Evolutionary conservation across 768 basidiomycete species (phyloP).

Genomic region (Psilocybe cubensis): DNA sequence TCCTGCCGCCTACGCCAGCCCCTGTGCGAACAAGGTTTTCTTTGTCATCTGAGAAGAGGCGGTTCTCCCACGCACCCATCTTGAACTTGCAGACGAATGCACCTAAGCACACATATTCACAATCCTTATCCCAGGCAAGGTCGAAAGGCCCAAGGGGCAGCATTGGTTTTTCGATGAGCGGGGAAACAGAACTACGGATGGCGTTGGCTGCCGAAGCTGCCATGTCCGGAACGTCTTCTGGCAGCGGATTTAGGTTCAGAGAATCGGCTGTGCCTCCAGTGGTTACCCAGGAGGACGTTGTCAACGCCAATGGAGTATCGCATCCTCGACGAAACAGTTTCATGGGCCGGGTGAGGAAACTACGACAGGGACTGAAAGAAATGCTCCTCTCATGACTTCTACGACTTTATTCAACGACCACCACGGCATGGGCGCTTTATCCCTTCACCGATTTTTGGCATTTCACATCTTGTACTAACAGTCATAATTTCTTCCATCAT

Average conservation of each 20-base stretch:
- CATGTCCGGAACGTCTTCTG: slow-evolving; percentile 3
- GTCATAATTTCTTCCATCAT: not conserved
- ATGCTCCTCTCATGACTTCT: slow-evolving; percentile 21
- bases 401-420: slow-evolving; percentile 6
- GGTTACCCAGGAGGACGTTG: not conserved
- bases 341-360: slow-evolving; percentile 30
- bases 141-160: slow-evolving; percentile 19
- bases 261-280: slow-evolving; percentile 10
- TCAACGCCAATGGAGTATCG: not conserved
- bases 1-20: slow-evolving; percentile 14
- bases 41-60: slow-evolving; percentile 3
- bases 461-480: not conserved
- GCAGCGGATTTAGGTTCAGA: slow-evolving; percentile 15
- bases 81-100: not conserved
- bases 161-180: slow-evolving; percentile 58
- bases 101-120: slow-evolving; percentile 1
- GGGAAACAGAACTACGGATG: slow-evolving; percentile 63
- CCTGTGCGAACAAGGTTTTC: slow-evolving; percentile 14
- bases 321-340: slow-evolving; percentile 17
- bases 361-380: slow-evolving; percentile 38
- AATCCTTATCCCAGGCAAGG: slow-evolving; percentile 1
- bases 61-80: slow-evolving; percentile 1
- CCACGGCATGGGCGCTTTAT: not conserved
- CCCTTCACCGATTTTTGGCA: not conserved
- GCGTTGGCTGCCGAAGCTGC: slow-evolving; percentile 38